These are phyloP conservation scores for Phytophthora citricola DNA, from an alignment of 352 stramenopile species.

Conservation along the genomic window DNA sequence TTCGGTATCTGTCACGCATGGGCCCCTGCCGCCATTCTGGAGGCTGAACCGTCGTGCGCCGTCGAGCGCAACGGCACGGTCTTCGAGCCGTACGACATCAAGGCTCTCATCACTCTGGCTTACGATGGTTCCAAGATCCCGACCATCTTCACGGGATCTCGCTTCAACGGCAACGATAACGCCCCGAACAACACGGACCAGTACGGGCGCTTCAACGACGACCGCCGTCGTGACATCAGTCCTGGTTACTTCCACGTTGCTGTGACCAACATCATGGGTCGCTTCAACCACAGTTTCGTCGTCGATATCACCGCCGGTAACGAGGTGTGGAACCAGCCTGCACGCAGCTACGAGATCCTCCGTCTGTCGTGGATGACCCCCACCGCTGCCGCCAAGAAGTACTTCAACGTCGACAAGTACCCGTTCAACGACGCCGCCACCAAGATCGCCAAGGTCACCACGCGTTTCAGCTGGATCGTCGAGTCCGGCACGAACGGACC, in stretches of 20 bases:
- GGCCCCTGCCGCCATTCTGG: conserved; percentile 59
- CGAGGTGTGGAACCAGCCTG: conserved; percentile 75
- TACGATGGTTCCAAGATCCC: conserved; percentile 62
- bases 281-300: conserved; percentile 56
- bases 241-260: conserved; percentile 68
- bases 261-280: conserved; percentile 56
- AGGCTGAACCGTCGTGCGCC: conserved; percentile 51
- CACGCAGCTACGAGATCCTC: conserved; percentile 53
- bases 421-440: conserved; percentile 69
- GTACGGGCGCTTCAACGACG: conserved; percentile 55
- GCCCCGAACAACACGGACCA: conserved; percentile 48
- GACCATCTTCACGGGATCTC: conserved; percentile 61
- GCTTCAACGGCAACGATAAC: conserved; percentile 59
- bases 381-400: conserved; percentile 42
- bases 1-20: conserved; percentile 72
- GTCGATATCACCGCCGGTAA: conserved; percentile 61
- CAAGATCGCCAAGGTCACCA: conserved; percentile 62
- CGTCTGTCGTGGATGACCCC: conserved; percentile 54
- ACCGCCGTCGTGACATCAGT: conserved; percentile 49
- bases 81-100: conserved; percentile 70
- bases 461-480: conserved; percentile 66
- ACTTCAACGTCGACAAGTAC: conserved; percentile 58
- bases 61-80: conserved; percentile 58
- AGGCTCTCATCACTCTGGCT: conserved; percentile 54
- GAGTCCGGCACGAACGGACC: conserved; percentile 60